Conservation (phyloP, 148 eudicot genomes). For the Chenopodium formosanum region DNA sequence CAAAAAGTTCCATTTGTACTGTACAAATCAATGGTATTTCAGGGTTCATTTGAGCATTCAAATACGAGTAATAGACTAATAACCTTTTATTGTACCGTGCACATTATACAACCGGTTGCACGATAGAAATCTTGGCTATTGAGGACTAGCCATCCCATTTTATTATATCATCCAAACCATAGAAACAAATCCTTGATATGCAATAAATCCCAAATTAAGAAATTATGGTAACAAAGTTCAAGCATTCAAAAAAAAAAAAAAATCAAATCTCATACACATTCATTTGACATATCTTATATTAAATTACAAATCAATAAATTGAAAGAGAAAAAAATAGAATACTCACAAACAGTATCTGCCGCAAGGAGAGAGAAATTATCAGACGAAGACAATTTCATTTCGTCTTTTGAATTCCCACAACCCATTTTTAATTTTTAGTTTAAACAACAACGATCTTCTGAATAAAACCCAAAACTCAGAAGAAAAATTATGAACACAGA, state of each 20-base stretch:
- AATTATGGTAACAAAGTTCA: not conserved
- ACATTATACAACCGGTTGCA: no score
- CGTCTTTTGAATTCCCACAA: slow-evolving; percentile 17
- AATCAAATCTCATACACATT: not conserved
- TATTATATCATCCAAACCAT: no score
- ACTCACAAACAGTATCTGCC: slow-evolving; percentile 24
- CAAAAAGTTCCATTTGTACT: no score
- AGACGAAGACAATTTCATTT: slow-evolving; percentile 4
- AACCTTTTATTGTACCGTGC: no score
- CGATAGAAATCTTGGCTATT: no score
- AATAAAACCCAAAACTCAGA: not conserved
- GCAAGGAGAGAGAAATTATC: slow-evolving; percentile 21
- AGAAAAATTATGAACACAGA: not conserved
- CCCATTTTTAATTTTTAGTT: slow-evolving; percentile 6
- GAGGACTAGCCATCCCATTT: no score
- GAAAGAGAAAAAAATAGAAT: not conserved
- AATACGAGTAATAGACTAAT: no score
- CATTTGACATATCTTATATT: no score
- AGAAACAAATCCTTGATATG: not conserved
- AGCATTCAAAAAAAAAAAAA: no score
- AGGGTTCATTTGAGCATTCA: no score
- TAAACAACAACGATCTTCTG: not conserved
- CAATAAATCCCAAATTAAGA: not conserved
- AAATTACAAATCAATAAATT: no score
- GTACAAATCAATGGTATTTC: no score